phyloP scores from a whole-genome alignment of 2,329 filamentous ascomycete genomes.

The Sarocladium strictum region DNA sequence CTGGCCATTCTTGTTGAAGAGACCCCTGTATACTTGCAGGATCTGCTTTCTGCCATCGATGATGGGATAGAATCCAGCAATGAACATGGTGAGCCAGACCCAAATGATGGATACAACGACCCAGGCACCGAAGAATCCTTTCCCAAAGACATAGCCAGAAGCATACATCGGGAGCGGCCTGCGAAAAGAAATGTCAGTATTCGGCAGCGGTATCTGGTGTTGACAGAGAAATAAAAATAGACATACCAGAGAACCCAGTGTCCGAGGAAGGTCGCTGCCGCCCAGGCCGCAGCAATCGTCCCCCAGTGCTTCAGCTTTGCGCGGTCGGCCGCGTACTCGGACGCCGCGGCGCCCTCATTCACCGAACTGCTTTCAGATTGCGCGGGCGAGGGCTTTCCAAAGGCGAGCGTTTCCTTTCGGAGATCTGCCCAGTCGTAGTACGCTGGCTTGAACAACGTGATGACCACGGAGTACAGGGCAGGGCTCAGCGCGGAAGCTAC shows the following conservation, averaged over 20 bases:
- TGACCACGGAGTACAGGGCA: conserved; percentile 36
- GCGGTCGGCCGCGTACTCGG: conserved; percentile 22
- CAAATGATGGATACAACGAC: conserved; percentile 44
- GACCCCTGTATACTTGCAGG: neutral
- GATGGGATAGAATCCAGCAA: conserved; percentile 43
- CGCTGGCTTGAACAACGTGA: conserved; percentile 38
- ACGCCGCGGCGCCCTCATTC: conserved; percentile 10
- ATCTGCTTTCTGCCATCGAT: conserved; percentile 31
- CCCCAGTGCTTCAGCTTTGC: conserved; percentile 39
- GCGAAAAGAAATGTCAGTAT: neutral
- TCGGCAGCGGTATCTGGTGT: conserved; percentile 1
- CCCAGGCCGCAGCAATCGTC: conserved; percentile 38
- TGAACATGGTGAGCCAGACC: conserved; percentile 44
- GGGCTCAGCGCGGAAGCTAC: conserved; percentile 40
- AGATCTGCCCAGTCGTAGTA: conserved; percentile 34
- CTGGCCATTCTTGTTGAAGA: neutral
- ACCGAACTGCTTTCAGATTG: conserved; percentile 13
- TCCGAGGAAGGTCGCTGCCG: conserved; percentile 42
- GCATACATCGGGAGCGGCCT: conserved; percentile 47
- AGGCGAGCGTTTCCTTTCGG: conserved; percentile 33
- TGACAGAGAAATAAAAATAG: conserved; percentile 14
- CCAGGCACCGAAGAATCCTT: conserved; percentile 44
- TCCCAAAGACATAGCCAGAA: conserved; percentile 30
- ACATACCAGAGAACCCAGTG: conserved; percentile 44
- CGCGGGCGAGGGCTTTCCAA: conserved; percentile 19